Conservation (phyloP, 2,329 filamentous ascomycete species). For the Beauveria sp. region DNA sequence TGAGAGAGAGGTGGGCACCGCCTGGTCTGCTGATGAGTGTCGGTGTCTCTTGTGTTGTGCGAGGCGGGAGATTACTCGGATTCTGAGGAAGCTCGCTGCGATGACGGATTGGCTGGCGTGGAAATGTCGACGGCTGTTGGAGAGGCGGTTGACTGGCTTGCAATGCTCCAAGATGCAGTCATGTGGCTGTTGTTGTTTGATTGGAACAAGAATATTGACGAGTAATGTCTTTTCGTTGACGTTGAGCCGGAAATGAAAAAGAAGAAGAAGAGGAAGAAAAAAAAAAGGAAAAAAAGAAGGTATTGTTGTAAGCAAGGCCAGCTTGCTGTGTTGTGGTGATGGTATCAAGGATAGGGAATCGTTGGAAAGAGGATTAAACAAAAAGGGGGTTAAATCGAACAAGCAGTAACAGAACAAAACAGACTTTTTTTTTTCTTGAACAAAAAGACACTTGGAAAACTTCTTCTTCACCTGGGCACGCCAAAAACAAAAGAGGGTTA, state of each 20-base stretch:
- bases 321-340: conserved; percentile 42
- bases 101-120: neutral
- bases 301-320: conserved; percentile 43
- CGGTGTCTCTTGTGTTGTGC: neutral
- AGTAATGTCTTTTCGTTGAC: conserved; percentile 21
- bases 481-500: conserved; percentile 31
- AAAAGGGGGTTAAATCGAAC: conserved; percentile 22
- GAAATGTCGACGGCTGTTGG: neutral
- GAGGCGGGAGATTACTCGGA: conserved; percentile 6
- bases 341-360: conserved; percentile 21
- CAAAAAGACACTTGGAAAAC: conserved; percentile 11
- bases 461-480: conserved; percentile 25
- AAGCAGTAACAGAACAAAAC: conserved; percentile 10
- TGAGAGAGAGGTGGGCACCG: neutral
- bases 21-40: conserved; percentile 4
- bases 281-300: conserved; percentile 37
- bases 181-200: conserved; percentile 8
- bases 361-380: conserved; percentile 21
- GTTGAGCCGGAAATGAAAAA: conserved; percentile 24
- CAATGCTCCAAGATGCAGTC: neutral
- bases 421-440: conserved; percentile 20
- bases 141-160: conserved; percentile 4
- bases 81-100: neutral
- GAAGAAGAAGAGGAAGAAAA: conserved; percentile 37
- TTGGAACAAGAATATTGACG: neutral